Conservation (phyloP, 2,329 filamentous ascomycete species). For the Nannizzia gypsea region DNA sequence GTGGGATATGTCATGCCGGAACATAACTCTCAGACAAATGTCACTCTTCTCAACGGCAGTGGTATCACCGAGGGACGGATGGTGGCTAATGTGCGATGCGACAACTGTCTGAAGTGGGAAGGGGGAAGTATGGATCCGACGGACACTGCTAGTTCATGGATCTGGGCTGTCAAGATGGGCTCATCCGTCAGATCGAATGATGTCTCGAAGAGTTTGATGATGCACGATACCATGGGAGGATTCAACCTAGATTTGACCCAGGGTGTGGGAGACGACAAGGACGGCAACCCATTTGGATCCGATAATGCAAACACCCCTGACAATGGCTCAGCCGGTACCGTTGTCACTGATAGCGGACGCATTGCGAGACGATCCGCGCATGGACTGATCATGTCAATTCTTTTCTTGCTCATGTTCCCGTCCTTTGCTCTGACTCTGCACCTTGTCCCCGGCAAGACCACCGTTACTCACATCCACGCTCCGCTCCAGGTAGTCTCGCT, state of each 20-base stretch:
- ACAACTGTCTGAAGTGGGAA: slow-evolving; percentile 43
- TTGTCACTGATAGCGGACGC: background rate
- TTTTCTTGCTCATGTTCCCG: slow-evolving; percentile 20
- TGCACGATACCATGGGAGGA: slow-evolving; percentile 34
- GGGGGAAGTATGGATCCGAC: slow-evolving; percentile 43
- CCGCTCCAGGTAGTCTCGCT: slow-evolving; percentile 39
- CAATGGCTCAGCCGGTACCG: background rate
- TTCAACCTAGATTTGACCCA: slow-evolving; percentile 39
- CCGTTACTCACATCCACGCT: slow-evolving; percentile 26
- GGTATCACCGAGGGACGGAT: slow-evolving; percentile 43
- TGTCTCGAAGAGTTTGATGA: slow-evolving; percentile 30
- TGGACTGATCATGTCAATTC: slow-evolving; percentile 19
- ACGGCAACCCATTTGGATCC: slow-evolving; percentile 23
- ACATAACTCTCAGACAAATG: slow-evolving; percentile 32
- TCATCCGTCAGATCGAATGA: slow-evolving; percentile 39
- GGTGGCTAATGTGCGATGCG: slow-evolving; percentile 46
- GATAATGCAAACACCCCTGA: background rate
- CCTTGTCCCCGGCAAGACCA: slow-evolving; percentile 11
- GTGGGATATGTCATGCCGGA: slow-evolving; percentile 35
- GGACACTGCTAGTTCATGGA: slow-evolving; percentile 36
- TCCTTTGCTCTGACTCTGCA: slow-evolving; percentile 15
- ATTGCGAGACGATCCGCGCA: slow-evolving; percentile 15
- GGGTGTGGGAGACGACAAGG: slow-evolving; percentile 39
- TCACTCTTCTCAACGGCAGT: slow-evolving; percentile 42
- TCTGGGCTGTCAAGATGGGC: slow-evolving; percentile 39